Evolutionary conservation across 2,329 filamentous ascomycete genomes (phyloP).

Genomic region (Fusarium sp.): DNA sequence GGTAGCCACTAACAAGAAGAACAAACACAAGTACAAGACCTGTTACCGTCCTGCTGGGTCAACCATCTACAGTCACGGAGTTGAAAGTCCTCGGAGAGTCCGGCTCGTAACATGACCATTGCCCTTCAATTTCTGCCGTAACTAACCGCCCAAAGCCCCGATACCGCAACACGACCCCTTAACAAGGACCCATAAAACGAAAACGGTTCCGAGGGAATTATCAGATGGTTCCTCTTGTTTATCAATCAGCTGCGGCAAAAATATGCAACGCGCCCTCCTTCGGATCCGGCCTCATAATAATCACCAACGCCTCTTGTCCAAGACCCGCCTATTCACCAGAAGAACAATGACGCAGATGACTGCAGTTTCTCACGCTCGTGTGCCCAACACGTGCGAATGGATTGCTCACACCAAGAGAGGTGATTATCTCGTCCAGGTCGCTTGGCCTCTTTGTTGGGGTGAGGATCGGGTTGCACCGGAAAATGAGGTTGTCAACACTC

Average conservation of each 20-base stretch:
- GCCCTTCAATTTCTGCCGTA: conserved; percentile 13
- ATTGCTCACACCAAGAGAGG: conserved; percentile 40
- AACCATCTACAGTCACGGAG: not conserved
- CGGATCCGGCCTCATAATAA: conserved; percentile 14
- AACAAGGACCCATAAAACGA: conserved; percentile 26
- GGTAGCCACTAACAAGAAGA: not conserved
- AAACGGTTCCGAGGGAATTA: conserved; percentile 12
- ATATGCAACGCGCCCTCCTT: conserved; percentile 31
- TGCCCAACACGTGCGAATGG: conserved; percentile 44
- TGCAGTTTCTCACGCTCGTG: conserved; percentile 29
- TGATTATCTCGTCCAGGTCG: conserved; percentile 45
- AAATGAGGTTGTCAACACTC: conserved; percentile 36
- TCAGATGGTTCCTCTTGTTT: conserved; percentile 13
- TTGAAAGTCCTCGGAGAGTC: not conserved
- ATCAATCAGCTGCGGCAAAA: conserved; percentile 32
- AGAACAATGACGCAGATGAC: conserved; percentile 22
- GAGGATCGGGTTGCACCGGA: conserved; percentile 37
- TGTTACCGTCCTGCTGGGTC: not conserved
- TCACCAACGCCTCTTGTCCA: not conserved
- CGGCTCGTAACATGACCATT: not conserved
- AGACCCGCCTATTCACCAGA: not conserved
- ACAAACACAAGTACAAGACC: not conserved
- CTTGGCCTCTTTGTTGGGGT: conserved; percentile 45
- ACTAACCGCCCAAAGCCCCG: conserved; percentile 27
- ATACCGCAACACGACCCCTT: conserved; percentile 27